phyloP scores from a whole-genome alignment of 441 rosid genomes.

The Pelargonium cotyledonis region DNA sequence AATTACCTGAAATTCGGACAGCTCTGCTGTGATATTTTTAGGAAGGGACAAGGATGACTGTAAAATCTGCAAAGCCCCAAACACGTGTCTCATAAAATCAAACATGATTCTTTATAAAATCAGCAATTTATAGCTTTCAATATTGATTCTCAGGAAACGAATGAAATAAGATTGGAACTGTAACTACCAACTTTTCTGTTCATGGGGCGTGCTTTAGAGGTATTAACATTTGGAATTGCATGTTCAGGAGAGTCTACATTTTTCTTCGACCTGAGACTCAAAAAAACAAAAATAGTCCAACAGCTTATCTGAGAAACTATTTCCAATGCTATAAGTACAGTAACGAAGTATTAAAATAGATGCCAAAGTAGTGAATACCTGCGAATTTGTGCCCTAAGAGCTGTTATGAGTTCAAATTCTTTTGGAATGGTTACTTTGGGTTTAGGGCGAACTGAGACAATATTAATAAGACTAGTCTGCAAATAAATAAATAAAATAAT shows the following conservation, averaged over 20 bases:
- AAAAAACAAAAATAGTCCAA: neutral
- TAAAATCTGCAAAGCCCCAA: constrained; percentile 39
- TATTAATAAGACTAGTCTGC: constrained; percentile 38
- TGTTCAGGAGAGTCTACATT: constrained; percentile 32
- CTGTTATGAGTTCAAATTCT: constrained; percentile 69
- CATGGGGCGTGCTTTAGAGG: constrained; percentile 44
- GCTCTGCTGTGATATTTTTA: constrained; percentile 34
- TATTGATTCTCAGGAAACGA: neutral
- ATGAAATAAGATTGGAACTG: constrained; percentile 4
- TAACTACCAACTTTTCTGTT: constrained; percentile 42
- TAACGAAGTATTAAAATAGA: neutral
- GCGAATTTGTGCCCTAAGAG: constrained; percentile 53
- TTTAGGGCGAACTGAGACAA: constrained; percentile 26
- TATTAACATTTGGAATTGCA: constrained; percentile 26
- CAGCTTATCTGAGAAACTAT: no score
- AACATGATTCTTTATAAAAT: neutral
- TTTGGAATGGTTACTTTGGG: constrained; percentile 62
- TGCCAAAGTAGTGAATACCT: constrained; percentile 31
- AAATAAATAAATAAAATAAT: constrained; percentile 9
- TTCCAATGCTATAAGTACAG: neutral
- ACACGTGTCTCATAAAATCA: constrained; percentile 8
- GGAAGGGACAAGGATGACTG: constrained; percentile 31
- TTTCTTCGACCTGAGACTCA: constrained; percentile 46
- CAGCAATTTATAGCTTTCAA: constrained; percentile 4
- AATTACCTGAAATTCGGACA: constrained; percentile 47